Conservation (phyloP, 306 rosid species). For the Lotus japonicus region DNA sequence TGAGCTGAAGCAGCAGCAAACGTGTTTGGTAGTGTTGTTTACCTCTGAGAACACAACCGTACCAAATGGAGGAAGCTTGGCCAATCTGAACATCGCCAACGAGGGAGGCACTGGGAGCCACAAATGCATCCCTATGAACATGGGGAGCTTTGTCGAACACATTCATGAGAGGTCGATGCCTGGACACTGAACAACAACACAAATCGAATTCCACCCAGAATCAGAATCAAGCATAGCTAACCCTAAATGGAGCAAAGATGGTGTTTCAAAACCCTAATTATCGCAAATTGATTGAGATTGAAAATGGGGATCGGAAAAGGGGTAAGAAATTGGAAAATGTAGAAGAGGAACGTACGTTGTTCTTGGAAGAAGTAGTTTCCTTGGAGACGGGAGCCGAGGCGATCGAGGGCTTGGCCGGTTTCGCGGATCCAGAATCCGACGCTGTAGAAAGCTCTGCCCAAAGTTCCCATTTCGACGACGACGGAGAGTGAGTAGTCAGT, state of each 20-base stretch:
- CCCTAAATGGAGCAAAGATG: too few relatives aligned
- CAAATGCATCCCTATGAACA: constrained; percentile 79
- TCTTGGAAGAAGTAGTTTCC: constrained; percentile 84
- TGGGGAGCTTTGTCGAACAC: constrained; percentile 63
- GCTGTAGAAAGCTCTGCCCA: constrained; percentile 80
- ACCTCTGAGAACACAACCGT: constrained; percentile 96
- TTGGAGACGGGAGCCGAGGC: constrained; percentile 86
- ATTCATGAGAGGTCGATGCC: constrained; percentile 95
- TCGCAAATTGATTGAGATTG: neutral
- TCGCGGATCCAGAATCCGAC: constrained; percentile 99
- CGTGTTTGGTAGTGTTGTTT: neutral
- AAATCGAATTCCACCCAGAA: neutral
- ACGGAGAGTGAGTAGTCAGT: too few relatives aligned
- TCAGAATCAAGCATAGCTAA: neutral
- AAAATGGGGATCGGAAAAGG: neutral
- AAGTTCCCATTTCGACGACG: constrained; percentile 71
- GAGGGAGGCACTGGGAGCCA: constrained; percentile 87
- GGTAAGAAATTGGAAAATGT: neutral
- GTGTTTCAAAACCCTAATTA: constrained; percentile 10
- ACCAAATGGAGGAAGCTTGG: constrained; percentile 80
- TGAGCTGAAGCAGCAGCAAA: too few relatives aligned
- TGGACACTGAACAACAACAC: constrained; percentile 44
- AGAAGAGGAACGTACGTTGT: constrained; percentile 41
- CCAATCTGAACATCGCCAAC: constrained; percentile 78
- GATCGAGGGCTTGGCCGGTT: constrained; percentile 93